Conservation (phyloP, 768 basidiomycete genomes). For the Harrya chromipes region DNA sequence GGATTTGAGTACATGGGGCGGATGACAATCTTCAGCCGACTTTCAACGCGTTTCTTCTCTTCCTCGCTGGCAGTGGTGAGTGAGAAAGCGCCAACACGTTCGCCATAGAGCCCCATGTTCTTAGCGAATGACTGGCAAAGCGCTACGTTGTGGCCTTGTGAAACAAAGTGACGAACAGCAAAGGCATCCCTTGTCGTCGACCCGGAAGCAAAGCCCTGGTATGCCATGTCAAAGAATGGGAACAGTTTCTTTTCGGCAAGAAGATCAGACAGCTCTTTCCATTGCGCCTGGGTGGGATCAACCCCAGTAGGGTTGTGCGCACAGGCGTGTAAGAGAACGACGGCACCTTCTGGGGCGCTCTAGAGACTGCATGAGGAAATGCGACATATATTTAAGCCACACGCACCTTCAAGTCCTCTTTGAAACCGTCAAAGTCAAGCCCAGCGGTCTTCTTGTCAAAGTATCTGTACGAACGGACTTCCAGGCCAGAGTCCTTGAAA, state of each 20-base stretch:
- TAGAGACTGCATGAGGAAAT: slow-evolving; percentile 17
- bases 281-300: slow-evolving; percentile 91
- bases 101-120: slow-evolving; percentile 99
- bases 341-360: slow-evolving; percentile 74
- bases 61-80: slow-evolving; percentile 64
- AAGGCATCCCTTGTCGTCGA: slow-evolving; percentile 88
- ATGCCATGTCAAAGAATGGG: slow-evolving; percentile 99
- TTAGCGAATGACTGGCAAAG: slow-evolving; percentile 97
- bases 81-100: slow-evolving; percentile 97
- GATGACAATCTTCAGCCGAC: slow-evolving; percentile 92
- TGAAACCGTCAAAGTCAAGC: slow-evolving; percentile 87
- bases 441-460: slow-evolving; percentile 92
- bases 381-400: not conserved
- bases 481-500: slow-evolving; percentile 91
- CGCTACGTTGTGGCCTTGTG: slow-evolving; percentile 85
- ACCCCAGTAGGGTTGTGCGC: slow-evolving; percentile 99
- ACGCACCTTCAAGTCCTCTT: slow-evolving; percentile 77
- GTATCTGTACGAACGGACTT: slow-evolving; percentile 91
- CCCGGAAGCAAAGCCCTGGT: slow-evolving; percentile 98
- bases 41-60: slow-evolving; percentile 85
- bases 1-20: slow-evolving; percentile 99
- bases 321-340: slow-evolving; percentile 93
- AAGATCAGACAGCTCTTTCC: slow-evolving; percentile 86
- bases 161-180: slow-evolving; percentile 91
- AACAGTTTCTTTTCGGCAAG: slow-evolving; percentile 87